Base-by-base conservation (phyloP, 352 stramenopile species). In the Elongisporangium undulatum region DNA sequence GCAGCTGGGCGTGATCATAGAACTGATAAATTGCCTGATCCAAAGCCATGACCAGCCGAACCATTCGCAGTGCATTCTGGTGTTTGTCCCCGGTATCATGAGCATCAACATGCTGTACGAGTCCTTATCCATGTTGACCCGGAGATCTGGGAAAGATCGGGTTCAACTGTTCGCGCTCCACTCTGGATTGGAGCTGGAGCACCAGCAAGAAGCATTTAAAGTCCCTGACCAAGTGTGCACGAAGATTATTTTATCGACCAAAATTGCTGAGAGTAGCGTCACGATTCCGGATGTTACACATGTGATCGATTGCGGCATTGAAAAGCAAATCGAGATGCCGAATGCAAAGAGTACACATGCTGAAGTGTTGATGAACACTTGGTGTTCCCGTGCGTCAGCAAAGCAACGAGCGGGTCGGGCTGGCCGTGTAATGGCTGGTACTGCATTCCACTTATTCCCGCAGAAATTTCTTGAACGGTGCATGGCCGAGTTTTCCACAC, bases 201-300 rank as follows among this genome's bases (percentile, higher is more conserved):
- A 93, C 56, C 83, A 93, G 51, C 79, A 90, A 55, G 67, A 83
- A 39, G 81, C 83, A 13, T 93, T 93, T 39, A 69, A 73, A 21
- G 59, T 74, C 23, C 69, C 87, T 16, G 57, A 62, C 7, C 59
- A 72, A 16, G 63, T 61, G 49, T 78, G 80, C 8, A 87, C 79
- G 4, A 98, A 98, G 67, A 90, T 99, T n/a, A 95, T 98, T 52
- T 76, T 98, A 59, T 87, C 92, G 15, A 99, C 96, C 0, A 99
- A 98, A 62, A 97, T 99, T 64, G 96, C 96, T 4, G 97, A 99
- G 66, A 98, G 93, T 55, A 98, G 90, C 49, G 85, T 99, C 5
- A 99, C 97, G 4, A 97, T 99, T 21, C 94, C 96, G 5, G 87
- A 95, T 58, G 93, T 99, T 15, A 94, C 84, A 8, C 85, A 95